Evolutionary conservation across 208 protist genomes (phyloP).

Genomic region (Spongospora subterranea): DNA sequence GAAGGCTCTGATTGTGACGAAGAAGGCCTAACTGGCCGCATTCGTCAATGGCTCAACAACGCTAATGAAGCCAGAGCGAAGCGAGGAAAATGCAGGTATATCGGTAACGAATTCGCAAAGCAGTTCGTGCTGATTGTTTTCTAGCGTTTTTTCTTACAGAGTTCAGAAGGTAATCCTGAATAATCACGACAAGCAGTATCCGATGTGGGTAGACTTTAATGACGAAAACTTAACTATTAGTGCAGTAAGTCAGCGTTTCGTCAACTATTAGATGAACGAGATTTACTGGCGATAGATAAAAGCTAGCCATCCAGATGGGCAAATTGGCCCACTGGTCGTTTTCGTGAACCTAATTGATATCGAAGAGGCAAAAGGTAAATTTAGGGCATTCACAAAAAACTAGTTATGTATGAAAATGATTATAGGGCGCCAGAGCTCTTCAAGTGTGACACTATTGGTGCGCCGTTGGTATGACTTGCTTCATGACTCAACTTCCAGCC

Average conservation of each 20-base stretch:
- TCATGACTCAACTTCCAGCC: too few relatives aligned
- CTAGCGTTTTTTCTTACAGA: background rate
- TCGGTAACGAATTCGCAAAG: background rate
- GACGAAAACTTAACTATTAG: background rate
- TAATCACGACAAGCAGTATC: background rate
- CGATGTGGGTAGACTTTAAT: slow-evolving; percentile 28
- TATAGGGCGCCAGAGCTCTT: too few relatives aligned
- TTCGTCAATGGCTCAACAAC: slow-evolving; percentile 23
- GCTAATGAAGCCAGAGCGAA: background rate
- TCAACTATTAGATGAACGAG: background rate
- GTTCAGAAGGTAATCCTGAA: background rate
- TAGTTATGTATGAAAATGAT: too few relatives aligned
- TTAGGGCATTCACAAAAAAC: too few relatives aligned
- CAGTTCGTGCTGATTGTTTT: background rate
- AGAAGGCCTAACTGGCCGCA: background rate
- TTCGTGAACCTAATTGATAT: too few relatives aligned
- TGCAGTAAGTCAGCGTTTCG: background rate
- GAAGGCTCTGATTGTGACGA: background rate
- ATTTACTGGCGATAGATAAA: too few relatives aligned
- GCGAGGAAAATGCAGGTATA: background rate
- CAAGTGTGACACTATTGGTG: too few relatives aligned
- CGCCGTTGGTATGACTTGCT: too few relatives aligned
- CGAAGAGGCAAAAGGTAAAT: too few relatives aligned
- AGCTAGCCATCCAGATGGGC: too few relatives aligned
- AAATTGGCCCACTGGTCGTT: too few relatives aligned